These are phyloP conservation scores for Neurospora tetrasperma DNA, from an alignment of 495 filamentous ascomycete genomes.

Conservation along the genomic window DNA sequence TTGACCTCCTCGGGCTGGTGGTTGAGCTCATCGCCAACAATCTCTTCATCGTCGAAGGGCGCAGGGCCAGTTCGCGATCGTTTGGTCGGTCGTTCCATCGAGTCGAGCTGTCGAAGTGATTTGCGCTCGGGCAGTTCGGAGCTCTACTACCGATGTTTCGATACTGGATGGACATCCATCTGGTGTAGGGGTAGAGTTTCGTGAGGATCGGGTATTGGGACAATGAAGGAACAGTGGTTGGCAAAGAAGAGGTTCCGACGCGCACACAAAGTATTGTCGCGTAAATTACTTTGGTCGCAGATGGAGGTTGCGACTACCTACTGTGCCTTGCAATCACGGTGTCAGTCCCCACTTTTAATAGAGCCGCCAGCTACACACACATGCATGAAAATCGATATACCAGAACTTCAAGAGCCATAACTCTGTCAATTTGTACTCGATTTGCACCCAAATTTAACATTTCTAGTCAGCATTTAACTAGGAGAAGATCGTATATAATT, in stretches of 20 bases:
- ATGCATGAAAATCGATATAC: too few species aligned
- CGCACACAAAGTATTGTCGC: not conserved
- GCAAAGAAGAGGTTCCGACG: not conserved
- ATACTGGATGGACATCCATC: not conserved
- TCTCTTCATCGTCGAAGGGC: constrained; percentile 28
- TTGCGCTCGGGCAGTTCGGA: not conserved
- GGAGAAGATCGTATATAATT: too few species aligned
- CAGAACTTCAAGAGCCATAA: too few species aligned
- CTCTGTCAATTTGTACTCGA: too few species aligned
- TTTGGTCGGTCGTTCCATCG: constrained; percentile 52
- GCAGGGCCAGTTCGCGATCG: constrained; percentile 38
- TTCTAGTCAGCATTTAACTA: too few species aligned
- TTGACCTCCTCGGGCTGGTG: constrained; percentile 33
- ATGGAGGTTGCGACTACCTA: not conserved
- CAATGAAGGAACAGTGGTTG: not conserved
- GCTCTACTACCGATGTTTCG: not conserved
- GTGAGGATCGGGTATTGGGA: not conserved
- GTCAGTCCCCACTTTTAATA: too few species aligned
- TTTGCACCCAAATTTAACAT: too few species aligned
- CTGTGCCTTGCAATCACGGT: too few species aligned
- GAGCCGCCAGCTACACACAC: too few species aligned
- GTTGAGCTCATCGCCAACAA: constrained; percentile 33
- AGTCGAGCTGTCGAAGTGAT: not conserved
- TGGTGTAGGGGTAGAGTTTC: not conserved
- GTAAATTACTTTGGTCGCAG: not conserved